Conservation (phyloP, 2,329 filamentous ascomycete genomes). For the Phaeoacremonium minimum region DNA sequence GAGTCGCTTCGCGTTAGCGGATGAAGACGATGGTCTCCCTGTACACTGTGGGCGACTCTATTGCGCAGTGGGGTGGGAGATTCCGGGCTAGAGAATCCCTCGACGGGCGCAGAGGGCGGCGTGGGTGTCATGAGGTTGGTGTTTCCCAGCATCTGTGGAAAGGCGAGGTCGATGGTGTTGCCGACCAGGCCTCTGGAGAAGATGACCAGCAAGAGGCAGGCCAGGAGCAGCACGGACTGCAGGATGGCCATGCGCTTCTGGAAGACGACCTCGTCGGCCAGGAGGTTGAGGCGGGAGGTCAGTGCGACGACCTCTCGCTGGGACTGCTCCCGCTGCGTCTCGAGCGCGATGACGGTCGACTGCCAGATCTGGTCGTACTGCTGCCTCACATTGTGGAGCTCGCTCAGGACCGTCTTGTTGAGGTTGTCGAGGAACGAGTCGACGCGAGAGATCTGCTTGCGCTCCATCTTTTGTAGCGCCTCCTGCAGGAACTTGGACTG, state of each 20-base stretch:
- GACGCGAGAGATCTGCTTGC: constrained; percentile 80
- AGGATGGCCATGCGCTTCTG: constrained; percentile 91
- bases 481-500: constrained; percentile 89
- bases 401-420: constrained; percentile 82
- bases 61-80: constrained; percentile 2
- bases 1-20: constrained; percentile 5
- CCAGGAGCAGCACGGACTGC: constrained; percentile 80
- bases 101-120: neutral
- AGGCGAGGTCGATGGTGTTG: constrained; percentile 14
- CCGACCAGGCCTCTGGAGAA: constrained; percentile 57
- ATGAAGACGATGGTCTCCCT: neutral
- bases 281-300: constrained; percentile 72
- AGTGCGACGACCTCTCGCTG: constrained; percentile 80
- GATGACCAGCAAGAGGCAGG: constrained; percentile 82
- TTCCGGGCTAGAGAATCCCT: neutral
- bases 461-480: constrained; percentile 81
- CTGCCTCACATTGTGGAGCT: constrained; percentile 71
- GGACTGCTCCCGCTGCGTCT: constrained; percentile 80
- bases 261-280: constrained; percentile 88
- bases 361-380: constrained; percentile 98
- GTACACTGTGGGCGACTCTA: no score
- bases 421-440: constrained; percentile 75
- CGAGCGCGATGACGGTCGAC: constrained; percentile 86
- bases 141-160: constrained; percentile 7
- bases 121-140: neutral